Conservation (phyloP, 192 early-diverging fungal species). For the Backusella psychrophila region DNA sequence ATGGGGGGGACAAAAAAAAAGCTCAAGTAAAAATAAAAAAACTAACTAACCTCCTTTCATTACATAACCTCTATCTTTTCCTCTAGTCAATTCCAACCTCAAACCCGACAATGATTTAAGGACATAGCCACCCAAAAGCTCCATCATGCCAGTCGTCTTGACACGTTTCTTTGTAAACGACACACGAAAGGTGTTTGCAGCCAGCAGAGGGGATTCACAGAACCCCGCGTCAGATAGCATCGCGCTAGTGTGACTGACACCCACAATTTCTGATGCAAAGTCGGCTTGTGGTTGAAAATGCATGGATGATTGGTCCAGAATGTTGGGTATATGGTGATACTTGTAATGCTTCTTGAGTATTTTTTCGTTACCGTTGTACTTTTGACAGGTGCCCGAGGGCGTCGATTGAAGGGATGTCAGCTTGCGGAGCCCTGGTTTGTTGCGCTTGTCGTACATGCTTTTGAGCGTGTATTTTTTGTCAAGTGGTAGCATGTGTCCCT, state of each 20-base stretch:
- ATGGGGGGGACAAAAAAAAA: background rate
- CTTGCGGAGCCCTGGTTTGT: background rate
- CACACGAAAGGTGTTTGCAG: slow-evolving; percentile 8
- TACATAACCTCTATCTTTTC: slow-evolving; percentile 28
- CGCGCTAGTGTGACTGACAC: slow-evolving; percentile 17
- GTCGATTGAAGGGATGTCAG: background rate
- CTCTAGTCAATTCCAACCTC: slow-evolving; percentile 31
- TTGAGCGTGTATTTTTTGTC: slow-evolving; percentile 20
- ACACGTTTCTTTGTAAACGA: slow-evolving; percentile 13
- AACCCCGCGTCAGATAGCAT: slow-evolving; percentile 36
- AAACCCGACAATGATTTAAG: slow-evolving; percentile 31
- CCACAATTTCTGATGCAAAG: slow-evolving; percentile 48
- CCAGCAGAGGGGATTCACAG: slow-evolving; percentile 40
- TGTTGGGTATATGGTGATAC: background rate
- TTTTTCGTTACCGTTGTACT: background rate
- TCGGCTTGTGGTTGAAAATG: slow-evolving; percentile 46
- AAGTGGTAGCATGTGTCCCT: slow-evolving; percentile 58
- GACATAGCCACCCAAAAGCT: slow-evolving; percentile 36
- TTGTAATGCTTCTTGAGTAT: background rate
- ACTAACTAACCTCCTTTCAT: slow-evolving; percentile 42
- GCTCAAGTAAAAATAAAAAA: background rate
- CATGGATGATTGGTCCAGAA: slow-evolving; percentile 36
- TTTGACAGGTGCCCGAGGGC: background rate
- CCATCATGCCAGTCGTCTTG: slow-evolving; percentile 13
- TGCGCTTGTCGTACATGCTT: background rate